phyloP scores from a whole-genome alignment of 176 grass and related monocot species.

The Musa troglodytarum region DNA sequence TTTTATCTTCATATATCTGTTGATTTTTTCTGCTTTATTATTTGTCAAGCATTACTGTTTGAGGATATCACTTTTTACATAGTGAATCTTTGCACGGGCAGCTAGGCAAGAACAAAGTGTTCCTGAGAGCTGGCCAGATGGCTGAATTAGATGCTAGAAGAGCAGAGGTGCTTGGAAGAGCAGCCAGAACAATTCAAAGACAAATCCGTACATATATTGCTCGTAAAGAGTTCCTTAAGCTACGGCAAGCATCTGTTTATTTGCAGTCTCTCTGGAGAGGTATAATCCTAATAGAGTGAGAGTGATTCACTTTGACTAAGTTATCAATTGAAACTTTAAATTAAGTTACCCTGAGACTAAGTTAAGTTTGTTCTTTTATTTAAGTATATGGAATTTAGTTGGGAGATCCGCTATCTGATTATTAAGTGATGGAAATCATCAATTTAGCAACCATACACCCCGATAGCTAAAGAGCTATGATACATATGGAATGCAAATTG shows the following conservation, averaged over 20 bases:
- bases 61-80: background rate
- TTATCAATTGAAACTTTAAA: no score
- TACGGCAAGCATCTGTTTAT: slow-evolving; percentile 36
- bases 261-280: slow-evolving; percentile 84
- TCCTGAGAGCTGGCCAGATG: slow-evolving; percentile 97
- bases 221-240: slow-evolving; percentile 63
- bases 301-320: background rate
- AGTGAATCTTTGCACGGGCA: slow-evolving; percentile 12
- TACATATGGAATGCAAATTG: no score
- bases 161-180: slow-evolving; percentile 69
- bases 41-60: background rate
- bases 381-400: background rate
- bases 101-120: slow-evolving; percentile 93
- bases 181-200: slow-evolving; percentile 73
- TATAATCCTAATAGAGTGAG: slow-evolving; percentile 24
- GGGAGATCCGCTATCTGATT: background rate
- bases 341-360: background rate
- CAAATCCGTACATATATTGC: slow-evolving; percentile 66
- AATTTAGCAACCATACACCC: no score
- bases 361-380: background rate
- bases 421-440: no score
- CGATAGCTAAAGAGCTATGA: no score
- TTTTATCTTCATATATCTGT: background rate
- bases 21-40: background rate
- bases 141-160: slow-evolving; percentile 95